Percentiles rank a stretch among this genome's conserved stretches.
Evolutionary conservation across 805 yeast species (phyloP).

Genomic region (Kluyveromyces aestuarii): DNA sequence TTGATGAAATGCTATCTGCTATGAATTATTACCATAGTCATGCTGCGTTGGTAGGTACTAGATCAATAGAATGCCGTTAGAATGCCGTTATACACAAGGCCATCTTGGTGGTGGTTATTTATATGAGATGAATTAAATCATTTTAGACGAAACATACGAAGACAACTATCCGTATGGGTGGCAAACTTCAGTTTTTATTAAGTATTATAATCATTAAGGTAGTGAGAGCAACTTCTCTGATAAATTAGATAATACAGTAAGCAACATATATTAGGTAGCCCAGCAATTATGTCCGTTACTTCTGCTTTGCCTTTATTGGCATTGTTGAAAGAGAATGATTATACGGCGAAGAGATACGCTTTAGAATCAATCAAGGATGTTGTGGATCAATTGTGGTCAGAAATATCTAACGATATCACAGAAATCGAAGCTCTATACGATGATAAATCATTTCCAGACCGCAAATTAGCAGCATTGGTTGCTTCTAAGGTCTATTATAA

Average conservation of each 20-base stretch:
- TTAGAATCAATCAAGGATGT: slow-evolving; percentile 67
- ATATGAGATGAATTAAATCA: neutral
- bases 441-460: slow-evolving; percentile 65
- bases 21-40: too few species aligned
- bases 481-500: slow-evolving; percentile 88
- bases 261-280: neutral
- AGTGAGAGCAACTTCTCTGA: neutral
- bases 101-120: too few species aligned
- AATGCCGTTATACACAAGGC: too few species aligned
- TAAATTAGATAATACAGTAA: too few species aligned
- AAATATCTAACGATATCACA: slow-evolving; percentile 81
- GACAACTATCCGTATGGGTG: neutral
- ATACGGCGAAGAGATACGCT: slow-evolving; percentile 72
- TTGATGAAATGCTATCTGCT: too few species aligned
- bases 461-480: slow-evolving; percentile 80
- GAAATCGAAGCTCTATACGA: slow-evolving; percentile 89
- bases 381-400: slow-evolving; percentile 95
- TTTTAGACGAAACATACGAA: neutral
- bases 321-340: slow-evolving; percentile 74
- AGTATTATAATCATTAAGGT: neutral
- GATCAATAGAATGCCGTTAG: too few species aligned
- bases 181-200: neutral
- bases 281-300: slow-evolving; percentile 38
- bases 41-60: too few species aligned
- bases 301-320: slow-evolving; percentile 92